Conservation (phyloP, 495 filamentous ascomycete species). For the Sphaerosporella brunnea region DNA sequence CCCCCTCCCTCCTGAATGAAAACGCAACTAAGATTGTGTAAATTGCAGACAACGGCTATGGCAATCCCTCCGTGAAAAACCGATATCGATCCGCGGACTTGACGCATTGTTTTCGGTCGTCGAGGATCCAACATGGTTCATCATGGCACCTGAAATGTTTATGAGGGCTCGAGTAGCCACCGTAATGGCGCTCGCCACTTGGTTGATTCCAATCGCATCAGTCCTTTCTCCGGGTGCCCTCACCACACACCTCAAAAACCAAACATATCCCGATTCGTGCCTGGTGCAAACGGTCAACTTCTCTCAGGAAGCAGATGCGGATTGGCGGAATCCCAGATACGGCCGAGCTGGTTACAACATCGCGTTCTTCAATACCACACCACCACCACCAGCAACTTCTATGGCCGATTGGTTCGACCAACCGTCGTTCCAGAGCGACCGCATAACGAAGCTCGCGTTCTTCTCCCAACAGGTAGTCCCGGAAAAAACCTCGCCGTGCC, state of each 20-base stretch:
- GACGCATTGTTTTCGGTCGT: conserved; percentile 28
- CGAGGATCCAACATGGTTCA: conserved; percentile 28
- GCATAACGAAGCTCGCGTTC: conserved; percentile 20
- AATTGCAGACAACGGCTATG: conserved; percentile 29
- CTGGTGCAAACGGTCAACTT: conserved; percentile 26
- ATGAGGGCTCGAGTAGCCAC: conserved; percentile 28
- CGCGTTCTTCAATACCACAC: conserved; percentile 28
- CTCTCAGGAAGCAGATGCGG: conserved; percentile 15
- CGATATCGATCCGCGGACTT: conserved; percentile 27
- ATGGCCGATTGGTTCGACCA: conserved; percentile 28
- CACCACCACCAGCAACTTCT: conserved; percentile 8
- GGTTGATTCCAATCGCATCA: conserved; percentile 30
- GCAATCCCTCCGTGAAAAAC: conserved; percentile 27
- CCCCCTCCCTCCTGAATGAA: not conserved
- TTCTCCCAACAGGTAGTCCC: conserved; percentile 15
- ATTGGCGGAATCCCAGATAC: conserved; percentile 13
- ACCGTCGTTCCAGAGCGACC: conserved; percentile 21
- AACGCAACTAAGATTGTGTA: too few relatives aligned
- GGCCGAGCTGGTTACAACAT: conserved; percentile 23
- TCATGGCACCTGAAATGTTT: conserved; percentile 25
- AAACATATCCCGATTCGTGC: conserved; percentile 7
- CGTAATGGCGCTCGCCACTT: conserved; percentile 28
- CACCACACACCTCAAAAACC: conserved; percentile 21
- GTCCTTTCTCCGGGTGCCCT: conserved; percentile 29
- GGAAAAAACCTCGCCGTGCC: conserved; percentile 15